Base-by-base conservation (phyloP, 768 basidiomycete species). In the Sarcomyxa edulis region DNA sequence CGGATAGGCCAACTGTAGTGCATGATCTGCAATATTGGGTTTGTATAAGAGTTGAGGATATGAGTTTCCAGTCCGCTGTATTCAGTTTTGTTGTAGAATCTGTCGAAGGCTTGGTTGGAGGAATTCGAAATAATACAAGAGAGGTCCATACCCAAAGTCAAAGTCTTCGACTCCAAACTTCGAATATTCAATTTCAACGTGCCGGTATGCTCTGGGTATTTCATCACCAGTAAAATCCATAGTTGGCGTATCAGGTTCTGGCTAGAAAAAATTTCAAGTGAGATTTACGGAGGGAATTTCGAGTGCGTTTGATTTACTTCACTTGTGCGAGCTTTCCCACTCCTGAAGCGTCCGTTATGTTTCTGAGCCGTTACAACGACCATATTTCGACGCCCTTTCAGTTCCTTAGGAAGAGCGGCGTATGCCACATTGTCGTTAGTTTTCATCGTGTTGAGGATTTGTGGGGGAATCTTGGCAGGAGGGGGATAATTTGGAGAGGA, bases 161-260 rank as follows among this genome's bases (percentile, higher is more conserved):
- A 99, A 99, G 60, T 99, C 95, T 55, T 97, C 95, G 12, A 98
- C 90, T 4, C 95, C 95, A 52, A 99, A 99, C 53, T 94, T 95
- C 26, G 90, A 94, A 56, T 99, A 99, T 59, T 94, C 91, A 52
- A 99, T 99, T 61, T 97, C 94, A 11, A 96, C 93, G 51, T 83
- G 84, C 42, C 87, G 81, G 58, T 96, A 99, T 44, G 81, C 73
- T 39, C 73, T 76, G 1, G 94, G 90, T 33, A 92, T 75, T 20
- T 78, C 72, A 25, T 73, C 78, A 20, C 67, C 68, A 14, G 59
- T 64, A 36, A 74, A 68, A 39, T 79, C 78, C 35, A 71, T 66
- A 4, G 60, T 59, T 16, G 73, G 65, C n/a, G 67, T 66, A 21
- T 80, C 76, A 5, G 71, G 68, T 24, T 78, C 79, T 6, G 63